Conservation (phyloP, 345 rosid species). For the Arabidopsis arenosa region DNA sequence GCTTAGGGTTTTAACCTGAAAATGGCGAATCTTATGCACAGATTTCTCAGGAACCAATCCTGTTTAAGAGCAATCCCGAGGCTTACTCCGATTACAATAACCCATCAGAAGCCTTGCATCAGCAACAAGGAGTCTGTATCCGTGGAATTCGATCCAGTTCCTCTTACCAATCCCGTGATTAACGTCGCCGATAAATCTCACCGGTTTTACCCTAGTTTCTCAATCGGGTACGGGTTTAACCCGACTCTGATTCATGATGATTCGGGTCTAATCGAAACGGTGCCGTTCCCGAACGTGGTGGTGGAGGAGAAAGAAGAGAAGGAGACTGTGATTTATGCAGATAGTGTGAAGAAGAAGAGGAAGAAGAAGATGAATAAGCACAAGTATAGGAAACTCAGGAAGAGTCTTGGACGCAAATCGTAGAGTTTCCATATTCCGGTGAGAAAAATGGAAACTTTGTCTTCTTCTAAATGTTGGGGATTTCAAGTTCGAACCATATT, state of each 20-base stretch:
- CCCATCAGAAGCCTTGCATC: conserved; percentile 33
- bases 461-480: background rate
- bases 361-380: conserved; percentile 98
- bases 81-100: background rate
- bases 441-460: conserved; percentile 40
- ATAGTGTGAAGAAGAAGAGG: conserved; percentile 95
- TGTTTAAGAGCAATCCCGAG: conserved; percentile 26
- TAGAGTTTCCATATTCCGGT: conserved; percentile 37
- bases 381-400: conserved; percentile 81
- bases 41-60: conserved; percentile 43
- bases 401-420: conserved; percentile 63
- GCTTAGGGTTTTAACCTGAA: conserved; percentile 7
- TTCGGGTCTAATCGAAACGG: conserved; percentile 20
- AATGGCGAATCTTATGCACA: conserved; percentile 48
- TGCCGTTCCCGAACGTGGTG: background rate
- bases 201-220: conserved; percentile 51
- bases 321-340: conserved; percentile 56
- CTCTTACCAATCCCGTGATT: conserved; percentile 20
- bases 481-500: background rate
- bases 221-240: conserved; percentile 47
- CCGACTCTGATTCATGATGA: conserved; percentile 16
- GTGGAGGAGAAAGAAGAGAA: conserved; percentile 34
- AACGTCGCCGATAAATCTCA: conserved; percentile 13
- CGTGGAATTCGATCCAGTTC: conserved; percentile 26
- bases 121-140: conserved; percentile 16